phyloP scores from a whole-genome alignment of 441 rosid species.

The Aleurites moluccanus region DNA sequence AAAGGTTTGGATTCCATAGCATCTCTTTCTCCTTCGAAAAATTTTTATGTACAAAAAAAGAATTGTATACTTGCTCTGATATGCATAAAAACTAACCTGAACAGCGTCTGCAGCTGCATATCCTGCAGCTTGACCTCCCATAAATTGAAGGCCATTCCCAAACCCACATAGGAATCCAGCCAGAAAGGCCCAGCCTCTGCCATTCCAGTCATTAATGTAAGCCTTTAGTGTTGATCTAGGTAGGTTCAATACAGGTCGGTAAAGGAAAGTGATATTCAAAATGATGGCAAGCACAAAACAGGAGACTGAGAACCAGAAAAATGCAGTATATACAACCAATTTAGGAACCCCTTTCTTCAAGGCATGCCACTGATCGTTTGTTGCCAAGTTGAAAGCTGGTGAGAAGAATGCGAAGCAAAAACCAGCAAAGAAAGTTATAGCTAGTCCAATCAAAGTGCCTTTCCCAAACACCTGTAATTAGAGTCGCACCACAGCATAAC shows the following conservation, averaged over 20 bases:
- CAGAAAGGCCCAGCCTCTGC: conserved; percentile 82
- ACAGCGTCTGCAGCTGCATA: conserved; percentile 93
- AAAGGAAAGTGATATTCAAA: conserved; percentile 65
- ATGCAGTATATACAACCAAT: conserved; percentile 74
- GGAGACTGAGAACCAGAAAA: conserved; percentile 81
- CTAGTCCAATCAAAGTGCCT: conserved; percentile 63
- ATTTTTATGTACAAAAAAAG: no score
- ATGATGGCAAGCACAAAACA: conserved; percentile 62
- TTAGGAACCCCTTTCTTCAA: conserved; percentile 73
- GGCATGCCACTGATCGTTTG: conserved; percentile 85
- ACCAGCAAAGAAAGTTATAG: conserved; percentile 75
- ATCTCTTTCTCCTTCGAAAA: no score
- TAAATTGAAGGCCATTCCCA: conserved; percentile 86
- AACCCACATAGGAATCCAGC: conserved; percentile 86
- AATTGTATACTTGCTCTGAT: background rate
- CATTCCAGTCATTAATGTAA: conserved; percentile 72
- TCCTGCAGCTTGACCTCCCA: conserved; percentile 93
- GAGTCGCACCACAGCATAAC: background rate
- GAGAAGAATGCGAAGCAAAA: conserved; percentile 88
- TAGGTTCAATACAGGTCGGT: conserved; percentile 57
- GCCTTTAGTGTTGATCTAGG: conserved; percentile 69
- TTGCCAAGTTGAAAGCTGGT: conserved; percentile 87
- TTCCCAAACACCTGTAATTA: conserved; percentile 73
- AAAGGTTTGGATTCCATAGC: no score
- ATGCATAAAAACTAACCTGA: conserved; percentile 47